phyloP scores from a whole-genome alignment of 495 filamentous ascomycete species.

The Xylaria telfairii region DNA sequence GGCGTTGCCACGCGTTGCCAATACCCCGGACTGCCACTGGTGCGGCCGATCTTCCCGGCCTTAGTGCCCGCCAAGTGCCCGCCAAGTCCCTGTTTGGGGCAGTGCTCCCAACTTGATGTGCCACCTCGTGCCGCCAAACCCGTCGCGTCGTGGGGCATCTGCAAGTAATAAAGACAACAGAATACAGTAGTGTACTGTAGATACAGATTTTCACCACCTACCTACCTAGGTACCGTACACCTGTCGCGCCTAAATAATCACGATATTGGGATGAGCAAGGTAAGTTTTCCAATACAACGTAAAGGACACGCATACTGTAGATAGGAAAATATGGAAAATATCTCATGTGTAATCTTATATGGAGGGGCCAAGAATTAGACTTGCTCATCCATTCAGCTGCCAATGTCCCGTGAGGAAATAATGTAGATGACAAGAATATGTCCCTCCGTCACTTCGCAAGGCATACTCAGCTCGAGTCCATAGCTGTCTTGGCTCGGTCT shows the following conservation, averaged over 20 bases:
- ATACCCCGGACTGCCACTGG: background rate
- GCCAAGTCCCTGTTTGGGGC: constrained; percentile 12
- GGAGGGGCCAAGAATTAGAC: background rate
- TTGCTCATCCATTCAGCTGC: background rate
- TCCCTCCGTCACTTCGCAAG: background rate
- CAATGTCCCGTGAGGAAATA: background rate
- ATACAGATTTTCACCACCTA: background rate
- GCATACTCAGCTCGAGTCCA: background rate
- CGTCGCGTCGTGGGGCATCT: background rate
- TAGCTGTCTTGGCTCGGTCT: background rate
- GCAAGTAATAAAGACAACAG: background rate
- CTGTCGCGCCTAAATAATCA: background rate
- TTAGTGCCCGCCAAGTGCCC: constrained; percentile 2
- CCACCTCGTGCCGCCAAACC: constrained; percentile 7
- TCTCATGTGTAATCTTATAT: background rate
- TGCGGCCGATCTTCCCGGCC: constrained; percentile 4
- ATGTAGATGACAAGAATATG: too few species aligned
- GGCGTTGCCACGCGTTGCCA: background rate
- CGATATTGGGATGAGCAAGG: background rate
- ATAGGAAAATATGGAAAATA: background rate
- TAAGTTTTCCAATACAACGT: background rate
- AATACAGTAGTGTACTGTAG: background rate
- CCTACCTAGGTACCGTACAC: too few species aligned
- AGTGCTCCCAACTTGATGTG: background rate
- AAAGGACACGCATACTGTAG: background rate